phyloP scores from a whole-genome alignment of 345 rosid genomes.

The Anacardium occidentale region DNA sequence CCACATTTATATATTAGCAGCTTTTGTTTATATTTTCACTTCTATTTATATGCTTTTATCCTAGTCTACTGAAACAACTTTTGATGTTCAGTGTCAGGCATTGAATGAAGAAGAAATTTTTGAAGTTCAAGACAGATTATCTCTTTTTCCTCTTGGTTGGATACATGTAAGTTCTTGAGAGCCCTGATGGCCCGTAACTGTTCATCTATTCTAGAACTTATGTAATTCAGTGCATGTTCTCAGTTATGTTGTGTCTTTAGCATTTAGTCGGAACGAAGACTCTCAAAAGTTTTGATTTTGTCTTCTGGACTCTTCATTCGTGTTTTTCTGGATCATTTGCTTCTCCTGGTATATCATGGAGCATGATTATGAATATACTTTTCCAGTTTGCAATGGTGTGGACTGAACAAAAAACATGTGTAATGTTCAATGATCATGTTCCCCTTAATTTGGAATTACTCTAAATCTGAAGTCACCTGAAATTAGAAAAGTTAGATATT shows the following conservation, averaged over 20 bases:
- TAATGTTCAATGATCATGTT: not conserved
- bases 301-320: not conserved
- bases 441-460: slow-evolving; percentile 1
- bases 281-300: not conserved
- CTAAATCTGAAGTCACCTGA: not conserved
- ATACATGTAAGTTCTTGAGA: slow-evolving; percentile 67
- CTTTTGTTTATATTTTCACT: slow-evolving; percentile 2
- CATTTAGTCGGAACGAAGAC: not conserved
- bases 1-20: not conserved
- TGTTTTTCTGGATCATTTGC: not conserved
- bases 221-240: not conserved
- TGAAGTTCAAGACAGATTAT: slow-evolving; percentile 82
- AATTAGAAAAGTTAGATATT: not conserved
- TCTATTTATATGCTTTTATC: not conserved
- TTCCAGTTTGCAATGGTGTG: not conserved
- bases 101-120: slow-evolving; percentile 92
- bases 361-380: not conserved
- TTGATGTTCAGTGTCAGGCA: slow-evolving; percentile 67
- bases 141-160: slow-evolving; percentile 94
- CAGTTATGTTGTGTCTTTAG: not conserved
- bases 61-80: slow-evolving; percentile 7
- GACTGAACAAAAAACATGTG: not conserved
- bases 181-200: slow-evolving; percentile 7
- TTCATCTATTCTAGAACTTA: not conserved
- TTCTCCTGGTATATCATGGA: not conserved